These are phyloP conservation scores for Prunus persica DNA, from an alignment of 306 rosid species.

Conservation along the genomic window DNA sequence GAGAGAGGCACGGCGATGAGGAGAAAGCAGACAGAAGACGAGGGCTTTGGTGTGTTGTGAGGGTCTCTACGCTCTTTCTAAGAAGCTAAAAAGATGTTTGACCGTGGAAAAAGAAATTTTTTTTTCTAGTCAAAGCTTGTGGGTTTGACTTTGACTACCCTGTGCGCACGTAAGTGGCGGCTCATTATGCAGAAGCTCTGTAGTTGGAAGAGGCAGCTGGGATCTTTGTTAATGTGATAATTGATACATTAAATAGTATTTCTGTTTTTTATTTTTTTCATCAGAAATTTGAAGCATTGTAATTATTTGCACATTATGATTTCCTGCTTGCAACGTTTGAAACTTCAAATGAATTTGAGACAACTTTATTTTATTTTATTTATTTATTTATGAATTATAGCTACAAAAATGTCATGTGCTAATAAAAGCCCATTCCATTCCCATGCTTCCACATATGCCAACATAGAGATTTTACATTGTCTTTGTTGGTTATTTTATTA, in stretches of 20 bases:
- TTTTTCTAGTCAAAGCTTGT: slow-evolving; percentile 60
- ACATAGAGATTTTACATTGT: background rate
- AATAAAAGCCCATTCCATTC: too few species aligned
- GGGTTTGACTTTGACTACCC: slow-evolving; percentile 74
- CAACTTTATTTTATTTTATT: background rate
- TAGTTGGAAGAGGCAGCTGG: background rate
- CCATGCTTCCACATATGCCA: background rate
- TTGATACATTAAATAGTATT: background rate
- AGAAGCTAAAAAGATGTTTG: slow-evolving; percentile 64
- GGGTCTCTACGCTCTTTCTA: slow-evolving; percentile 39
- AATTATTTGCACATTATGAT: background rate
- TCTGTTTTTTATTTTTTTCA: background rate
- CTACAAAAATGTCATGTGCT: background rate
- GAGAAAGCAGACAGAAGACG: background rate
- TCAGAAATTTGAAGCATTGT: background rate
- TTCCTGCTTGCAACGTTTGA: background rate
- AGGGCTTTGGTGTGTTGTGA: background rate
- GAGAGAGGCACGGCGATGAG: background rate
- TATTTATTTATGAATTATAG: background rate
- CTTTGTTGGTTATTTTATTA: background rate
- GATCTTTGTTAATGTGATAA: background rate
- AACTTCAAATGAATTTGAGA: background rate
- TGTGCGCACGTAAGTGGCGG: slow-evolving; percentile 32
- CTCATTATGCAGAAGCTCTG: background rate
- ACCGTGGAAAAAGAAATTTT: slow-evolving; percentile 55